These are phyloP conservation scores for Triticum dicoccoides DNA, from an alignment of 176 grass and related monocot genomes.

Conservation along the genomic window DNA sequence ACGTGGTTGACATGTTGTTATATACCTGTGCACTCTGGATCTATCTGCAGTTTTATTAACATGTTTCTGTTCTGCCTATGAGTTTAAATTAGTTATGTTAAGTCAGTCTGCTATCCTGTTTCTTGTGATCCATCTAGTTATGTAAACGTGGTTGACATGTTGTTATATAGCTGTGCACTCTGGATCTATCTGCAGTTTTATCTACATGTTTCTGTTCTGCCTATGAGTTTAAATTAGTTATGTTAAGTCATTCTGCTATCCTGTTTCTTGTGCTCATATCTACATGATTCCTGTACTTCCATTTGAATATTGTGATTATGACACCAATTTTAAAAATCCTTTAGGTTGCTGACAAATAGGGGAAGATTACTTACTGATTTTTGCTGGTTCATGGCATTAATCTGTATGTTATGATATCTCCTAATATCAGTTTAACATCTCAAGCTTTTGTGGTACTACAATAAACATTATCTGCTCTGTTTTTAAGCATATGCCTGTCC, in stretches of 20 bases:
- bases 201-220: background rate
- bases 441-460: background rate
- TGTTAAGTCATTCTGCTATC: background rate
- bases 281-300: background rate
- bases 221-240: slow-evolving; percentile 12
- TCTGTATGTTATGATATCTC: background rate
- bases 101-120: background rate
- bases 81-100: slow-evolving; percentile 6
- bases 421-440: background rate
- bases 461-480: background rate
- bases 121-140: slow-evolving; percentile 39
- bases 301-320: background rate
- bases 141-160: slow-evolving; percentile 27
- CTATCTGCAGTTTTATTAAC: background rate
- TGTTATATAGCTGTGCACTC: slow-evolving; percentile 13
- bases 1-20: slow-evolving; percentile 25
- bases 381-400: background rate
- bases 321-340: background rate
- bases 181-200: slow-evolving; percentile 4
- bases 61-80: slow-evolving; percentile 11
- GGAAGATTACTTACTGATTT: background rate
- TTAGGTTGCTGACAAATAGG: background rate
- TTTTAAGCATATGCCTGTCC: background rate
- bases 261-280: background rate
- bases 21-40: slow-evolving; percentile 1